Base-by-base conservation (phyloP, 129 eudicot species). In the Arctium minus region DNA sequence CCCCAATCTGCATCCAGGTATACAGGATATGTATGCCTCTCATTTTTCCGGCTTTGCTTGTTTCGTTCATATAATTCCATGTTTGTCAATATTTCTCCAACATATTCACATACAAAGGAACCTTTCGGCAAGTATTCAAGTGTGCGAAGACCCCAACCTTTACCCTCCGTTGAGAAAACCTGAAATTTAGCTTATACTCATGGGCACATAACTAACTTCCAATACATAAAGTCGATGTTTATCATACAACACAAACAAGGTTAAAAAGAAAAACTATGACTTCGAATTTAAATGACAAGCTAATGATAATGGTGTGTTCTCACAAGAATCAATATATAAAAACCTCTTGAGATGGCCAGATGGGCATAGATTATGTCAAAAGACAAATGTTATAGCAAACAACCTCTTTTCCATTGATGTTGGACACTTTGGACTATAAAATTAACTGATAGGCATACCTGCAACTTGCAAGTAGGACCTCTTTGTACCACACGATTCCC, bases 401-500 rank as follows among this genome's bases (percentile, higher is more conserved):
- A 70, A 48, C 44, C 17, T 36, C 64, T 73, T 74, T 46, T 77
- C 27, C 38, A 71, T 73, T 15, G 32, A 50, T 38, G 38, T 39
- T 78, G 37, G 7, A 40, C 69, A 67, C 69, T 53, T 18, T 64
- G 44, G 46, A 42, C 17, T 56, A 37, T 15, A 35, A 8, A 6
- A 68, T 42, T 13, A 44, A 46, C 69, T 70, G 27, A 64, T 30
- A 74, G 18, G 31, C 78, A 74, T 82, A 94, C 97, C 97, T 95
- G 97, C 86, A 95, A 79, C 38, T 85, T 88, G 79, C 89, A 70
- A 30, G 89, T 88, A 75, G 86, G 86, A 29, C 98, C 98, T 69
- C 97, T 80, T 77, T 94, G 98, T 8, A 92, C 97, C 8, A 94
- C 92, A 69, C 98, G 90, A 76, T 94, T 94, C 30, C 96, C 97